Base-by-base conservation (phyloP, 805 yeast species). In the Metschnikowia rubicola region DNA sequence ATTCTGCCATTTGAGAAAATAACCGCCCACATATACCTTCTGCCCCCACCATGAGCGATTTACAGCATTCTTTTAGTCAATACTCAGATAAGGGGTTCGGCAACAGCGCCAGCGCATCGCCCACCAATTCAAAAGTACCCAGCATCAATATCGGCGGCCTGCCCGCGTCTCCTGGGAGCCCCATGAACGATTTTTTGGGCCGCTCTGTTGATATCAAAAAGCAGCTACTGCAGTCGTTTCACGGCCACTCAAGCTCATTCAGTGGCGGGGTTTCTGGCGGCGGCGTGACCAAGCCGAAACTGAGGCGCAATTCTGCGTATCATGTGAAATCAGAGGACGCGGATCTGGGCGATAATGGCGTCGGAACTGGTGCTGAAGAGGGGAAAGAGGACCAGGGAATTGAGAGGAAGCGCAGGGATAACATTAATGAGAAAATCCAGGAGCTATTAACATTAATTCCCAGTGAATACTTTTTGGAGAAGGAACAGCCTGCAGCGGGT, bases 401-500 rank as follows among this genome's bases (percentile, higher is more conserved):
- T 44, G 77, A 72, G 51, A 59, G 76, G 21, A 70, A 70, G 46
- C 53, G 76, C 41, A 56, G 76, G 48, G 77, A 72, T 53, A 69
- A 70, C 48, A 71, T 71, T 46, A 72, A 72, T 51, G 77, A 72
- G 28, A 68, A 67, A 43, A 72, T 73, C 49, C 77, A 72, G 59
- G 76, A 73, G 50, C 61, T 73, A 19, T 57, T 70, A 33, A 61
- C 69, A 4, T 54, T 71, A 9, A 64, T 72, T 3, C 77, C 77
- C 0, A 45, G 58, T 4, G 68, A 65, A 36, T 65, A 65, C 46
- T 72, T 71, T 56, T 62, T 54, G 42, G 65, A 59, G 3, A 29
- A 49, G 10, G 63, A 57, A n/a, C 75, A 73, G 53, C 77, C 37
- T 28, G 39, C 38, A 11, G 29, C 26, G 4, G 46, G 29, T 8